A percentile compares a stretch with the other conserved stretches of the same genome.
These are phyloP conservation scores for Casuarina cunninghamiana DNA, from an alignment of 306 rosid species.

Conservation along the genomic window DNA sequence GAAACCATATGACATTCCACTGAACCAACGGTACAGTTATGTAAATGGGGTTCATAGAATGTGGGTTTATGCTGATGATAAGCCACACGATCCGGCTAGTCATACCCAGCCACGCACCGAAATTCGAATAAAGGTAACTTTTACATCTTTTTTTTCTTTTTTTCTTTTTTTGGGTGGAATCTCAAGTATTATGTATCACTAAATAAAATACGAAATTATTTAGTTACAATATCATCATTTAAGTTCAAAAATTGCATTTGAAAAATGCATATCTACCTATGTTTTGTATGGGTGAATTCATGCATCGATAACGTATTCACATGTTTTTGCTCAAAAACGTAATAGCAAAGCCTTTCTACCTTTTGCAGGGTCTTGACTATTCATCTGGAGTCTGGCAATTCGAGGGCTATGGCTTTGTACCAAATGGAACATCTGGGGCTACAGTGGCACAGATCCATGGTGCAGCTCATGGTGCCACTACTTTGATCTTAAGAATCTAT, in stretches of 20 bases:
- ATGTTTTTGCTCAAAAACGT: too few relatives aligned
- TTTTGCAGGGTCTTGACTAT: constrained; percentile 19
- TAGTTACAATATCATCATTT: too few relatives aligned
- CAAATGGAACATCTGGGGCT: constrained; percentile 6
- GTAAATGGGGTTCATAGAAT: constrained; percentile 16
- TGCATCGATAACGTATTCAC: too few relatives aligned
- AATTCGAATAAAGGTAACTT: neutral
- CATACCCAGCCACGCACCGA: constrained; percentile 4
- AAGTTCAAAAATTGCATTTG: too few relatives aligned
- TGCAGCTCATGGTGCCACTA: constrained; percentile 31
- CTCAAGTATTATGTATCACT: too few relatives aligned
- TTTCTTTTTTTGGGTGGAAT: too few relatives aligned
- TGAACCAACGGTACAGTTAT: constrained; percentile 14
- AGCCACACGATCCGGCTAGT: neutral
- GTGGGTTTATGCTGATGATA: constrained; percentile 22
- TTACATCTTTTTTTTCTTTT: too few relatives aligned
- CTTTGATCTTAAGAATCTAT: constrained; percentile 28
- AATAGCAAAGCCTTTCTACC: neutral
- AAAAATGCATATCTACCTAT: too few relatives aligned
- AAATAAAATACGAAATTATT: too few relatives aligned
- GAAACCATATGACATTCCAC: constrained; percentile 31
- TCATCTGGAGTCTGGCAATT: constrained; percentile 33
- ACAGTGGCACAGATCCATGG: constrained; percentile 33
- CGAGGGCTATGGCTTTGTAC: constrained; percentile 21
- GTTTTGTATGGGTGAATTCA: too few relatives aligned